A percentile compares a stretch with the other conserved stretches of the same genome.
Evolutionary conservation across 208 protist species (phyloP).

Genomic region (Acanthamoeba polyphaga): DNA sequence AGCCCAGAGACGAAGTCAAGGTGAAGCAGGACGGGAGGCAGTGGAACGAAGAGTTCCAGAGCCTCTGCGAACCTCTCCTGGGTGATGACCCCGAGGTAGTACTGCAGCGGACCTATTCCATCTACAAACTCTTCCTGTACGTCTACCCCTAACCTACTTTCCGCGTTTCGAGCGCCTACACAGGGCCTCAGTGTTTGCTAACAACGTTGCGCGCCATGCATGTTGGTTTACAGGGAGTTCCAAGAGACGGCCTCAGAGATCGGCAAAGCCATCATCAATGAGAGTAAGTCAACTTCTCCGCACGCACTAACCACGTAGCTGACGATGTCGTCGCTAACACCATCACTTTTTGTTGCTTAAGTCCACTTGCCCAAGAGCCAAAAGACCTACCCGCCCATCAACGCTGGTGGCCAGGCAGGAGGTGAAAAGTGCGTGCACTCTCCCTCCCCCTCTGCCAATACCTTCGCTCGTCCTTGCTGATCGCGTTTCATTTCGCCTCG

Average conservation of each 20-base stretch:
- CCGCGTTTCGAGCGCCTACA: not conserved
- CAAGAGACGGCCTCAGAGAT: constrained; percentile 24
- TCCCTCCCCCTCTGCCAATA: not conserved
- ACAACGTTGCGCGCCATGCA: not conserved
- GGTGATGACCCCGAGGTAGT: not conserved
- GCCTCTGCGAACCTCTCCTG: constrained; percentile 26
- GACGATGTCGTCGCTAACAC: not conserved
- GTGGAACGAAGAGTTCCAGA: constrained; percentile 74
- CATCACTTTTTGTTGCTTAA: not conserved
- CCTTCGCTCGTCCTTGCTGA: not conserved
- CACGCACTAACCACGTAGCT: not conserved
- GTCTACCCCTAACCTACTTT: not conserved
- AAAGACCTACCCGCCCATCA: constrained; percentile 64
- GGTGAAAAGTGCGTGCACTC: constrained; percentile 81
- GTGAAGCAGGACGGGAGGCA: not conserved
- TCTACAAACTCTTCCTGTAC: constrained; percentile 71
- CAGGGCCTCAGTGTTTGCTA: not conserved
- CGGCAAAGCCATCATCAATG: constrained; percentile 68
- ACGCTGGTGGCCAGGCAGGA: constrained; percentile 84
- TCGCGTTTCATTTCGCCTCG: not conserved
- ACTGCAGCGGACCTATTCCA: constrained; percentile 29
- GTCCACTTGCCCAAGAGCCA: constrained; percentile 52
- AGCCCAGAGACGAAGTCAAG: not conserved
- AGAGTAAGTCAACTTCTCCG: not conserved
- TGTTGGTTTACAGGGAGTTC: constrained; percentile 23